Conservation (phyloP, 495 filamentous ascomycete species). For the Aspergillus taichungensis region DNA sequence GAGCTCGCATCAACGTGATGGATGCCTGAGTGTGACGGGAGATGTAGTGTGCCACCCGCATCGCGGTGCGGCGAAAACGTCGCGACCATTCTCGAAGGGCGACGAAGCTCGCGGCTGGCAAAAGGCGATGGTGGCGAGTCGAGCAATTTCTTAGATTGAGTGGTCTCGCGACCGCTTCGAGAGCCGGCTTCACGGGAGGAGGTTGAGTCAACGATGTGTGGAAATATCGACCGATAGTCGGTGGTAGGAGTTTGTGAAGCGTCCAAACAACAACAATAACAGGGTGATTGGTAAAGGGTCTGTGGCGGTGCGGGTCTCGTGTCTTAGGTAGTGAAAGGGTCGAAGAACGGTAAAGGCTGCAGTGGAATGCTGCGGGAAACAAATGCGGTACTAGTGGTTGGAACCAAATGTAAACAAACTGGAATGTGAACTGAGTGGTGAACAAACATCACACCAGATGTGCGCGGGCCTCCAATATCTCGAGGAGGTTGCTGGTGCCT, state of each 20-base stretch:
- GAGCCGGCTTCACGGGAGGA: neutral
- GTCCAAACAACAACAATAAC: conserved; percentile 10
- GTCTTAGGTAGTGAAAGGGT: conserved; percentile 9
- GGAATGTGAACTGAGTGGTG: conserved; percentile 7
- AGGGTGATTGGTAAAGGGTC: neutral
- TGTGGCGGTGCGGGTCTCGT: conserved; percentile 9
- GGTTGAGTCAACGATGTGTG: neutral
- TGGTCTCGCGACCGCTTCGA: neutral
- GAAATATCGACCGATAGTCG: conserved; percentile 1
- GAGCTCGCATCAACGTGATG: conserved; percentile 71
- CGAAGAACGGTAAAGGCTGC: conserved; percentile 4
- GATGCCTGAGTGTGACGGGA: conserved; percentile 73
- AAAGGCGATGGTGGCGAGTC: conserved; percentile 5
- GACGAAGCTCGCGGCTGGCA: conserved; percentile 9
- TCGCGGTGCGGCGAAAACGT: conserved; percentile 48
- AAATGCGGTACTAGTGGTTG: conserved; percentile 5
- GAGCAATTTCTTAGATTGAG: neutral
- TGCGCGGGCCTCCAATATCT: conserved; percentile 7
- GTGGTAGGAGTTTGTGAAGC: neutral
- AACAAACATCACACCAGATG: conserved; percentile 15
- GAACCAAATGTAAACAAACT: conserved; percentile 7
- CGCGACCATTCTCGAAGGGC: conserved; percentile 36
- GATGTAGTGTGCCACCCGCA: conserved; percentile 70
- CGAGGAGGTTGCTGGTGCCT: conserved; percentile 5
- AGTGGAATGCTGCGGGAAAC: conserved; percentile 13